A percentile compares a stretch with the other conserved stretches of the same genome.
phyloP scores from a whole-genome alignment of 345 rosid genomes.

The Gossypium rotundifolium region DNA sequence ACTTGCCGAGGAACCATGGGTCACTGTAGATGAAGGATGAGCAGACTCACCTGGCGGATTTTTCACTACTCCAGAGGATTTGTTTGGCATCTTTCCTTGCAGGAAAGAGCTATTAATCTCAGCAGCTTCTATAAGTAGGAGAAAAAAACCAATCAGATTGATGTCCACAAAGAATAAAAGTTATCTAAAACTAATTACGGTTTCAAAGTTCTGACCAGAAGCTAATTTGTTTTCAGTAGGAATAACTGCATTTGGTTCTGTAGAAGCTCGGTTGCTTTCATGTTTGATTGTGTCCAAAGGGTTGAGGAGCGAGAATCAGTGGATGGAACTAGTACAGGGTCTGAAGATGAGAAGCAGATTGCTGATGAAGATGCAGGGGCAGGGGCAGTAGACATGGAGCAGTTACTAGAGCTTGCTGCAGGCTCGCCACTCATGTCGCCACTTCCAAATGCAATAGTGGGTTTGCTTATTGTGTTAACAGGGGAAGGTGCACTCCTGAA shows the following conservation, averaged over 20 bases:
- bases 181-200: constrained; percentile 4
- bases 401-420: constrained; percentile 28
- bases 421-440: constrained; percentile 32
- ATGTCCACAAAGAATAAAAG: constrained; percentile 9
- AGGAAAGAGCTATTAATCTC: constrained; percentile 33
- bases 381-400: constrained; percentile 29
- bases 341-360: constrained; percentile 50
- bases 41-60: constrained; percentile 41
- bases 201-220: constrained; percentile 28
- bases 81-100: constrained; percentile 43
- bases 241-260: constrained; percentile 35
- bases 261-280: constrained; percentile 30
- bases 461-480: constrained; percentile 32
- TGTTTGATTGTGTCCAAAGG: constrained; percentile 41
- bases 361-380: constrained; percentile 53
- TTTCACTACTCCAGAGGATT: constrained; percentile 53
- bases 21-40: constrained; percentile 43
- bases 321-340: constrained; percentile 54
- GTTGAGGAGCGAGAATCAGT: constrained; percentile 32
- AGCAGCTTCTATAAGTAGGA: constrained; percentile 28
- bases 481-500: constrained; percentile 25
- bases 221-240: constrained; percentile 38
- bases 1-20: constrained; percentile 54
- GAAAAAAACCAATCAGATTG: constrained; percentile 6
- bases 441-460: constrained; percentile 32